These are phyloP conservation scores for Gaeumannomyces tritici DNA, from an alignment of 2,329 filamentous ascomycete species.

Conservation along the genomic window DNA sequence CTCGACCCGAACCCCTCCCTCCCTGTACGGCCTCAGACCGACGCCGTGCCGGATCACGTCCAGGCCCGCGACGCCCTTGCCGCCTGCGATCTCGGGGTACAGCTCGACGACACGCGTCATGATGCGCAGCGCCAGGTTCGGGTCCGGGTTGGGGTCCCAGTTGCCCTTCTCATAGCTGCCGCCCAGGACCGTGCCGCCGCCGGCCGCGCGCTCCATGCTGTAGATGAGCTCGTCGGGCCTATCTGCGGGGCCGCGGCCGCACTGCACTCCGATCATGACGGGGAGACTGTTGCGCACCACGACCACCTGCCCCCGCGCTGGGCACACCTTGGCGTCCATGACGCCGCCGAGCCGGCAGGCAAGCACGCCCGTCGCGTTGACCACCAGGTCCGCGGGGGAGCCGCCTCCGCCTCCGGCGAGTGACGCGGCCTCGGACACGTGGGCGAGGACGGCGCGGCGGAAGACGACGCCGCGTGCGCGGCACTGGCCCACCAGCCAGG, in stretches of 20 bases:
- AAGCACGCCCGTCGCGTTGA: constrained; percentile 80
- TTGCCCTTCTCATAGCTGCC: constrained; percentile 72
- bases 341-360: constrained; percentile 74
- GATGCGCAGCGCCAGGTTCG: constrained; percentile 70
- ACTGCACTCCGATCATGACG: constrained; percentile 66
- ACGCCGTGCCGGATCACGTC: constrained; percentile 74
- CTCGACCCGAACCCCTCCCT: constrained; percentile 67
- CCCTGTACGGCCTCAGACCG: constrained; percentile 66
- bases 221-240: constrained; percentile 61
- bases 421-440: constrained; percentile 60
- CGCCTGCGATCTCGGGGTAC: constrained; percentile 52
- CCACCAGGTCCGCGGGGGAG: constrained; percentile 56
- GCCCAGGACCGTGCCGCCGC: constrained; percentile 80
- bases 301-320: constrained; percentile 74
- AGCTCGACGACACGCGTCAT: constrained; percentile 66
- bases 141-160: constrained; percentile 73
- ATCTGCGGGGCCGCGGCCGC: constrained; percentile 12
- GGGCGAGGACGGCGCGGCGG: constrained; percentile 51
- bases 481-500: constrained; percentile 77
- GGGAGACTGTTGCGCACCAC: constrained; percentile 71
- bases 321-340: constrained; percentile 60
- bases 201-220: constrained; percentile 69
- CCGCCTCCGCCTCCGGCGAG: constrained; percentile 38
- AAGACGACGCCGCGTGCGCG: constrained; percentile 61
- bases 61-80: constrained; percentile 59